Evolutionary conservation across 2,329 filamentous ascomycete genomes (phyloP).

Genomic region (Pyrenophora seminiperda): DNA sequence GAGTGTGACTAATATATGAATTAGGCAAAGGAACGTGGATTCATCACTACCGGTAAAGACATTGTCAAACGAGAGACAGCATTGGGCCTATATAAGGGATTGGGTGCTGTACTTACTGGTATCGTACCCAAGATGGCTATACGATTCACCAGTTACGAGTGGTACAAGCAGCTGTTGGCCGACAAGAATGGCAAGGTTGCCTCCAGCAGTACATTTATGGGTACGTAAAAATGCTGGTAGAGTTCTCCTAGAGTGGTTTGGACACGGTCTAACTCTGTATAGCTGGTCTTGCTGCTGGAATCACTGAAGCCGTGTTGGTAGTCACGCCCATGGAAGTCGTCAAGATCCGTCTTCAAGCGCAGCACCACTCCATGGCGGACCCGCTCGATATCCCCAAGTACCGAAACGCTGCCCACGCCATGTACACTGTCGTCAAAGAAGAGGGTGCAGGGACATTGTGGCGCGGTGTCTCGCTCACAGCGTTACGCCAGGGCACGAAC

Average conservation of each 20-base stretch:
- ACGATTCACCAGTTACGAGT: conserved; percentile 95
- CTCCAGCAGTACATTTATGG: conserved; percentile 73
- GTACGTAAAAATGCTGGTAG: conserved; percentile 50
- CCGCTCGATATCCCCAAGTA: conserved; percentile 96
- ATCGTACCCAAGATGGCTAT: conserved; percentile 99
- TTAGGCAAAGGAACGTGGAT: conserved; percentile 77
- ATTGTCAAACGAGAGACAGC: conserved; percentile 91
- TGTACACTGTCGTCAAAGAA: conserved; percentile 88
- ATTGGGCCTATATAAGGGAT: conserved; percentile 92
- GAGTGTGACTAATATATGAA: conserved; percentile 12
- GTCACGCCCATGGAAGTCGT: conserved; percentile 99
- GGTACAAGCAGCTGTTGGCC: conserved; percentile 84
- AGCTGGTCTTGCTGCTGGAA: conserved; percentile 88
- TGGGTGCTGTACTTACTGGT: conserved; percentile 94
- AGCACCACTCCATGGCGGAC: conserved; percentile 97
- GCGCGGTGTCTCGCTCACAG: conserved; percentile 90
- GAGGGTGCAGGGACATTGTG: conserved; percentile 88
- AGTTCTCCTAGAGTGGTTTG: not conserved
- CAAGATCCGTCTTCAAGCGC: conserved; percentile 97
- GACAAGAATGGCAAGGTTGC: conserved; percentile 69
- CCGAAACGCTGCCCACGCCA: conserved; percentile 82
- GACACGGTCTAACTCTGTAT: conserved; percentile 19
- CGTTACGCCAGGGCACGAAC: conserved; percentile 91
- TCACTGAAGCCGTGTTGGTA: conserved; percentile 94
- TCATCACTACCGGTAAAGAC: conserved; percentile 81